Conservation (phyloP, 148 eudicot genomes). For the Simmondsia chinensis region DNA sequence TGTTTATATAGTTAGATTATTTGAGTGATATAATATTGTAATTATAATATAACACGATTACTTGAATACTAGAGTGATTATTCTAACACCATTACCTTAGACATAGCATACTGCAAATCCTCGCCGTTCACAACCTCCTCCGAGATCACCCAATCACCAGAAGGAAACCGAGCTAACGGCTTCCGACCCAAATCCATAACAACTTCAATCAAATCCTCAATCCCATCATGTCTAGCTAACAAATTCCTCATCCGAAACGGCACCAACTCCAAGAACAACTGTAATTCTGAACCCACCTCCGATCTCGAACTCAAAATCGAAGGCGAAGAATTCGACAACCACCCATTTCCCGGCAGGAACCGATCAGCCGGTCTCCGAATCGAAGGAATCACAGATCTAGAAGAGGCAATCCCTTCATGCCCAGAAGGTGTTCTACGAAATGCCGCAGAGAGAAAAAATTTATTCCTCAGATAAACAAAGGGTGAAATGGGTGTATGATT, state of each 20-base stretch:
- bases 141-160: constrained; percentile 91
- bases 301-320: constrained; percentile 21
- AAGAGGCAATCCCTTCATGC: constrained; percentile 19
- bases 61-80: too few relatives aligned
- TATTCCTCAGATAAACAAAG: constrained; percentile 26
- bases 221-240: constrained; percentile 50
- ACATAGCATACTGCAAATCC: constrained; percentile 69
- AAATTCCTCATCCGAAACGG: constrained; percentile 65
- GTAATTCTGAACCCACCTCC: constrained; percentile 51
- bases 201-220: constrained; percentile 68
- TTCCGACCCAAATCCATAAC: constrained; percentile 93
- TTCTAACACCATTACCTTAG: constrained; percentile 47
- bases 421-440: constrained; percentile 62
- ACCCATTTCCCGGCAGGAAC: constrained; percentile 46
- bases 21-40: too few relatives aligned
- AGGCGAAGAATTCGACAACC: constrained; percentile 25
- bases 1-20: too few relatives aligned
- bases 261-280: constrained; percentile 70
- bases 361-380: constrained; percentile 64
- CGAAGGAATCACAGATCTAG: constrained; percentile 27
- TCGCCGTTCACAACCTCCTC: constrained; percentile 60
- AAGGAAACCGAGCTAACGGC: constrained; percentile 89
- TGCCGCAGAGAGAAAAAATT: constrained; percentile 36
- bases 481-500: constrained; percentile 38
- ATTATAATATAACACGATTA: background rate